These are phyloP conservation scores for Eremothecium sinecaudum DNA, from an alignment of 1,139 yeast genomes.

Conservation along the genomic window DNA sequence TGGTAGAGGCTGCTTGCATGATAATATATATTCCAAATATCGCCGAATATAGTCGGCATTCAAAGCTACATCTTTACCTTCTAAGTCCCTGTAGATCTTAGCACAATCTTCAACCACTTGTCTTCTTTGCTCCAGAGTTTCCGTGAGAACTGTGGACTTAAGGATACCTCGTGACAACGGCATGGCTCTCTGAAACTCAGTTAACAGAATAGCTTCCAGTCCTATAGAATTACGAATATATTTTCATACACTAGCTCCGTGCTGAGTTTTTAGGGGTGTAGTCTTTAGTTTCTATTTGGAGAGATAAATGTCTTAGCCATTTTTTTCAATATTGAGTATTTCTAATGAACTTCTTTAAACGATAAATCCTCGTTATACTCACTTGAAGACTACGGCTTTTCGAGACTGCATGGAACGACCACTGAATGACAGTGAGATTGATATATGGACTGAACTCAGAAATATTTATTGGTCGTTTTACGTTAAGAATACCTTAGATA, in stretches of 20 bases:
- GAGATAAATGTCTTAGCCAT: no score
- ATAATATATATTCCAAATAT: slow-evolving; percentile 37
- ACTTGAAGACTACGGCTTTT: no score
- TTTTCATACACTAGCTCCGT: no score
- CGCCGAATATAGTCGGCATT: slow-evolving; percentile 32
- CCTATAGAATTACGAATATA: no score
- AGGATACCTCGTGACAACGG: background rate
- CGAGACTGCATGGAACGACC: background rate
- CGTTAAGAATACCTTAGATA: slow-evolving; percentile 6
- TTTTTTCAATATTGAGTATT: no score
- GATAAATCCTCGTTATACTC: no score
- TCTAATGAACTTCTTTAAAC: no score
- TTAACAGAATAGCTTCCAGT: no score
- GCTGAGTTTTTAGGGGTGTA: no score
- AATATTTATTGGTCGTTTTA: slow-evolving; percentile 11
- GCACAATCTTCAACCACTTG: slow-evolving; percentile 36
- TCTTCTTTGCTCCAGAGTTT: slow-evolving; percentile 36
- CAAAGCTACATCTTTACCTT: slow-evolving; percentile 27
- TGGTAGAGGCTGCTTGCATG: slow-evolving; percentile 33
- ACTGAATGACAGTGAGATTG: background rate
- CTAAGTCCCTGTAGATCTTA: slow-evolving; percentile 27
- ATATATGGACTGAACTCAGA: slow-evolving; percentile 13
- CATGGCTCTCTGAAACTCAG: no score
- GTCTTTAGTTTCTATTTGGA: no score
- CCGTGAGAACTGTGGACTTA: slow-evolving; percentile 22